Percentiles rank a stretch among this genome's conserved stretches.
These are phyloP conservation scores for Discostella pseudostelligera DNA, from an alignment of 108 stramenopile species.

Conservation along the genomic window DNA sequence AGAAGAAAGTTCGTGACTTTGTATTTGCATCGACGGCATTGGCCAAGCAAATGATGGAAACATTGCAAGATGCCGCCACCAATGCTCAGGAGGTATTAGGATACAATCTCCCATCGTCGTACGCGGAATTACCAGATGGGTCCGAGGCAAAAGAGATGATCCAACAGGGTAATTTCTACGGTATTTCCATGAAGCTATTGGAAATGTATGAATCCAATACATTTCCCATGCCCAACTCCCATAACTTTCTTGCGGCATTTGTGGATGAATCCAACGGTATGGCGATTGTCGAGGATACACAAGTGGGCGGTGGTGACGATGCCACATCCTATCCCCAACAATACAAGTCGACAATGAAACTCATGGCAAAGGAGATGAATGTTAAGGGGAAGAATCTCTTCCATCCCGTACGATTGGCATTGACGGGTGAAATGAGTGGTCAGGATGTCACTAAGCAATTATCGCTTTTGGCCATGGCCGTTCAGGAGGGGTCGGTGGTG, in stretches of 20 bases:
- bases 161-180: conserved; percentile 78
- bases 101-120: conserved; percentile 73
- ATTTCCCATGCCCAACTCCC: conserved; percentile 61
- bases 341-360: conserved; percentile 87
- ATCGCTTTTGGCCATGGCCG: conserved; percentile 69
- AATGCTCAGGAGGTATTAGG: conserved; percentile 81
- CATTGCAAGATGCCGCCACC: conserved; percentile 79
- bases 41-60: conserved; percentile 91
- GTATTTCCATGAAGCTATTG: conserved; percentile 53
- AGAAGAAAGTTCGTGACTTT: conserved; percentile 50
- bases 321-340: conserved; percentile 48
- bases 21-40: conserved; percentile 76
- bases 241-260: conserved; percentile 66
- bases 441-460: conserved; percentile 97
- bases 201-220: conserved; percentile 52
- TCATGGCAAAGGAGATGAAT: conserved; percentile 76
- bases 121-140: conserved; percentile 61
- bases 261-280: conserved; percentile 66
- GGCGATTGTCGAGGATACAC: conserved; percentile 69
- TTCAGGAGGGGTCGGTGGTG: conserved; percentile 55
- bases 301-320: conserved; percentile 59
- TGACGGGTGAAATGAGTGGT: conserved; percentile 96
- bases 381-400: conserved; percentile 92
- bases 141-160: conserved; percentile 79
- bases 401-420: conserved; percentile 89